Base-by-base conservation (phyloP, 2,329 filamentous ascomycete species). In the Stagonosporopsis cucurbitacearum region DNA sequence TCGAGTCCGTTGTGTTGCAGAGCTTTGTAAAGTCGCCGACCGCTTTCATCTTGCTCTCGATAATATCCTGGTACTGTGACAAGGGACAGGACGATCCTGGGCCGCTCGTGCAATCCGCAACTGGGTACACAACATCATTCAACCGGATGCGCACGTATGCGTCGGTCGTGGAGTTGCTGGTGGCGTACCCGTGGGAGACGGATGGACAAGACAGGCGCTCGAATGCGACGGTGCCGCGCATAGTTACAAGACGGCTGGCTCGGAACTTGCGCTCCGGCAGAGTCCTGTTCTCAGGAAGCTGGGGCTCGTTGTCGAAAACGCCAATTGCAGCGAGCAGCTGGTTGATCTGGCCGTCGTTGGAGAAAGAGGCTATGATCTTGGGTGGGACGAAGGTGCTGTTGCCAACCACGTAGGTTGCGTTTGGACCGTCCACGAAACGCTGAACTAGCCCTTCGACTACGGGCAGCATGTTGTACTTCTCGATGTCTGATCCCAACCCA, bases 261-360 rank as follows among this genome's bases (percentile, higher is more conserved):
- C 80, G 76, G 68, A 83, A 88, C 8, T 83, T 76, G 33, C 84
- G 77, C 37, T 79, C 64, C 11, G 77, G 71, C 12, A 82, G 77
- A 26, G 82, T 81, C 26, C 73, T 70, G 2, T 78, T 79, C 1
- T 77, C 74, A 0, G 82, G 77, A 0, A 89, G 78, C 2, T 77
- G 68, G 3, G 72, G 64, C 62, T 88, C 80, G 8, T 78, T 74
- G 57, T 88, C 86, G 62, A 87, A 88, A 1, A 88, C 80, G 1
- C 87, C 87, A 15, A 82, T 81, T 6, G 82, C 81, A 1, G 84
- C 81, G 0, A 84, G 80, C 6, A 89, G 75, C 71, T 89, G 82
- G 44, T 82, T 85, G 36, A 89, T 79, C 64, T 89, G 87, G 3
- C 86, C 86, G 62, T 89, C 87, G 57, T 89, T 88, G 33, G 86